Conservation (phyloP, 192 early-diverging fungal genomes). For the Cetraspora pellucida region DNA sequence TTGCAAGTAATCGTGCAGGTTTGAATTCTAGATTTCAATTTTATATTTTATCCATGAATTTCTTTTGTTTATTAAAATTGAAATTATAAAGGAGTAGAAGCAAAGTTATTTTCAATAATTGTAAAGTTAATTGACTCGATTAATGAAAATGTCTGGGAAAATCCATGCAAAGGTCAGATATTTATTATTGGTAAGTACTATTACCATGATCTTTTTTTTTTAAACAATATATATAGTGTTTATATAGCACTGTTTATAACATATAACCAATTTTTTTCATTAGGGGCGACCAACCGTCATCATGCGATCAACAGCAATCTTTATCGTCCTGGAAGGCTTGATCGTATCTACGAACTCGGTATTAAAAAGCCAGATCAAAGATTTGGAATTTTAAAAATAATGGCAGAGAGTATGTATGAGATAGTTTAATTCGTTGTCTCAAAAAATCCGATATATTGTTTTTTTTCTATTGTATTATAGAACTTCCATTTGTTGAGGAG, state of each 20-base stretch:
- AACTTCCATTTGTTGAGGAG: conserved; percentile 49
- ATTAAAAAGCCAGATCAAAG: conserved; percentile 52
- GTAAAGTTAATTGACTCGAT: conserved; percentile 48
- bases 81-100: conserved; percentile 43
- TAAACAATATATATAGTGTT: background rate
- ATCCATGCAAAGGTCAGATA: conserved; percentile 27
- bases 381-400: conserved; percentile 42
- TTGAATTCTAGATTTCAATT: conserved; percentile 7
- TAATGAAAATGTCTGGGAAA: conserved; percentile 30
- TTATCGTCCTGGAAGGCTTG: conserved; percentile 62
- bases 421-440: background rate
- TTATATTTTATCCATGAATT: background rate
- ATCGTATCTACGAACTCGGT: conserved; percentile 50
- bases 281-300: conserved; percentile 56
- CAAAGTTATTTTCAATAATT: conserved; percentile 45
- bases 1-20: conserved; percentile 39
- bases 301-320: conserved; percentile 54
- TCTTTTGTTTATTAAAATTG: background rate
- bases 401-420: conserved; percentile 44
- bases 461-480: conserved; percentile 25
- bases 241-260: background rate
- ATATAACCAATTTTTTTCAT: background rate
- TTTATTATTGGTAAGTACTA: conserved; percentile 51
- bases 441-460: too few relatives aligned
- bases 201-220: background rate